These are phyloP conservation scores for Arthroderma sp. DNA, from an alignment of 2,329 filamentous ascomycete genomes.

Conservation along the genomic window DNA sequence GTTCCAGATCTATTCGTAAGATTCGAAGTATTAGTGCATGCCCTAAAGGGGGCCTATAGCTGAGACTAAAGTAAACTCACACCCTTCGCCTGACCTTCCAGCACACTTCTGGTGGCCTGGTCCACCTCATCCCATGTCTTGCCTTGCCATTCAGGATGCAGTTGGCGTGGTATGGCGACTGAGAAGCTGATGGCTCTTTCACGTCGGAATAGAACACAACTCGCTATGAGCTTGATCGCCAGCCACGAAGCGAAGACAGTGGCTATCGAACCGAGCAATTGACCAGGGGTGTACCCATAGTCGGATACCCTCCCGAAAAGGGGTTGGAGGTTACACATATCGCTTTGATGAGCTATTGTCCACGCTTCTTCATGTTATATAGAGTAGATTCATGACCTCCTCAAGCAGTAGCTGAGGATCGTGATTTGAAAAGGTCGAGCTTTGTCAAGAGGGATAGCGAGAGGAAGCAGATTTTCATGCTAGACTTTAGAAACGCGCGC, in stretches of 20 bases:
- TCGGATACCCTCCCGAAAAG: background rate
- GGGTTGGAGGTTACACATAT: conserved; percentile 6
- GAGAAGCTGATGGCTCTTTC: conserved; percentile 27
- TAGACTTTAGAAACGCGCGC: no score
- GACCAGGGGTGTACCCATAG: background rate
- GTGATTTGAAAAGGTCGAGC: no score
- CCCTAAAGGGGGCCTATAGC: background rate
- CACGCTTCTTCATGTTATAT: no score
- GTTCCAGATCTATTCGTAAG: conserved; percentile 23
- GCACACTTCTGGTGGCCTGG: conserved; percentile 21
- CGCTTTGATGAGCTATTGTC: no score
- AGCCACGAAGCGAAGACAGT: conserved; percentile 3
- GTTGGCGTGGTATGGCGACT: conserved; percentile 24
- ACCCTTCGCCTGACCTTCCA: conserved; percentile 26
- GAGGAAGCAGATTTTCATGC: no score
- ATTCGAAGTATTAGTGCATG: background rate
- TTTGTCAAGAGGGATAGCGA: no score
- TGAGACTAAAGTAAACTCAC: conserved; percentile 16
- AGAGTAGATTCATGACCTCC: no score
- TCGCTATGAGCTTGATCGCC: conserved; percentile 4
- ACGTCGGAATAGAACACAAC: conserved; percentile 10
- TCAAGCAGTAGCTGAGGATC: no score
- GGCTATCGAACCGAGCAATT: conserved; percentile 5
- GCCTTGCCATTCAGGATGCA: conserved; percentile 19
- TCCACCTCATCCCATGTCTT: conserved; percentile 25